Evolutionary conservation across 208 protist species (phyloP).

Genomic region (Leishmania guyanensis): DNA sequence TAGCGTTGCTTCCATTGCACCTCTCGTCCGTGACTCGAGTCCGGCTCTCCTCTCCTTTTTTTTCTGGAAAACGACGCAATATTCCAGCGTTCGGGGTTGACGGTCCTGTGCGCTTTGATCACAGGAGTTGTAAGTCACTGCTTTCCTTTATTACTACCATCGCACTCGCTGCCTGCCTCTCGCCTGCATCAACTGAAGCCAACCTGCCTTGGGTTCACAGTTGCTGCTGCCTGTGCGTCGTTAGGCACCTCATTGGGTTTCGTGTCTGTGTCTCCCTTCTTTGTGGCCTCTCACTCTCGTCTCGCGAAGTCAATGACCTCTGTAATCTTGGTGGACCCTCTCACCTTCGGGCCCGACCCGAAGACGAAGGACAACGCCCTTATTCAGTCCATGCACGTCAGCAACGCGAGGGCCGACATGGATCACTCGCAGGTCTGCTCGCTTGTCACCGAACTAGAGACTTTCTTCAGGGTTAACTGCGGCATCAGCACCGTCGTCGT

Average conservation of each 20-base stretch:
- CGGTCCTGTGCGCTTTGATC: neutral
- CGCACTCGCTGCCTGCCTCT: neutral
- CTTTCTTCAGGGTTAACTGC: conserved; percentile 22
- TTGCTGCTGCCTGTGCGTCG: neutral
- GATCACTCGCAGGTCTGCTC: conserved; percentile 36
- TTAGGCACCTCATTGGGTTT: neutral
- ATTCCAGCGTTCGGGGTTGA: neutral
- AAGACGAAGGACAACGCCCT: conserved; percentile 32
- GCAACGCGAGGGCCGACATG: conserved; percentile 35
- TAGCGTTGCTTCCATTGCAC: neutral
- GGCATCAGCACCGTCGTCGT: conserved; percentile 28
- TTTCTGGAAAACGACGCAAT: neutral
- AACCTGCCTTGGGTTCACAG: neutral
- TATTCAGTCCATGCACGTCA: conserved; percentile 31
- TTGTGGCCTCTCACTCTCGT: neutral
- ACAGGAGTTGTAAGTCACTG: too few relatives aligned
- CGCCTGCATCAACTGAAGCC: neutral
- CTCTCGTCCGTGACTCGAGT: neutral
- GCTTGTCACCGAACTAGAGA: conserved; percentile 22
- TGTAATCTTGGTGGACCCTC: conserved; percentile 34
- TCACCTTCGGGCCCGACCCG: conserved; percentile 33
- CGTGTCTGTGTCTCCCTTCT: neutral
- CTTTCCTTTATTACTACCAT: neutral
- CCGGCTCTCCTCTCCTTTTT: neutral
- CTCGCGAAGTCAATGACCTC: conserved; percentile 31